These are phyloP conservation scores for Hippophae gyantsensis DNA, from an alignment of 306 rosid species.

Conservation along the genomic window DNA sequence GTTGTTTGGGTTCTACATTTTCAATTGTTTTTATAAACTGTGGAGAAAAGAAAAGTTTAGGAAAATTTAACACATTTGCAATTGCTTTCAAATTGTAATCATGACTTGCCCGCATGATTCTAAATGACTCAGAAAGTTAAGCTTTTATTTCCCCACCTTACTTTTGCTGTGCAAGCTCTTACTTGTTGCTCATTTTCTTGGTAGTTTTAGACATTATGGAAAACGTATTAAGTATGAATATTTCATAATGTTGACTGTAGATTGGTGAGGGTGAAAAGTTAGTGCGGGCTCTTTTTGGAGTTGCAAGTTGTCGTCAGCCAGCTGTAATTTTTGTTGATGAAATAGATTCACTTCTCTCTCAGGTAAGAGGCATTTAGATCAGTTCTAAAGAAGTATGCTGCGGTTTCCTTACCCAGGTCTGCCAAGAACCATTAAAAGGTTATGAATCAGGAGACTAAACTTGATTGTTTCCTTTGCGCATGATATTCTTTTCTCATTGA, in stretches of 20 bases:
- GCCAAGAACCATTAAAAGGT: not conserved
- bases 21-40: not conserved
- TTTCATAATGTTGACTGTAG: conserved; percentile 32
- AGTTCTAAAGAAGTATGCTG: conserved; percentile 4
- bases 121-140: conserved; percentile 12
- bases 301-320: conserved; percentile 95
- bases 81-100: conserved; percentile 16
- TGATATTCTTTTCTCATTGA: not conserved
- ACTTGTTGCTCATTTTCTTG: conserved; percentile 10
- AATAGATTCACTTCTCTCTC: conserved; percentile 95
- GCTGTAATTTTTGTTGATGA: conserved; percentile 97
- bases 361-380: conserved; percentile 37
- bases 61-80: conserved; percentile 4
- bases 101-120: conserved; percentile 5
- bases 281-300: conserved; percentile 91
- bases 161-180: conserved; percentile 3
- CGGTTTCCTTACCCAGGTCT: not conserved
- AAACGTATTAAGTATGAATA: conserved; percentile 10
- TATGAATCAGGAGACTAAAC: not conserved
- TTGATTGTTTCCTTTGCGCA: not conserved
- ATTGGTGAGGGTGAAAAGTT: conserved; percentile 99
- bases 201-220: conserved; percentile 9
- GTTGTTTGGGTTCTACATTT: conserved; percentile 10
- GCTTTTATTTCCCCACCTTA: conserved; percentile 9
- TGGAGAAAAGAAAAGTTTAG: too few species aligned